Evolutionary conservation across 2,329 filamentous ascomycete species (phyloP).

Genomic region (Colletotrichum sp.): DNA sequence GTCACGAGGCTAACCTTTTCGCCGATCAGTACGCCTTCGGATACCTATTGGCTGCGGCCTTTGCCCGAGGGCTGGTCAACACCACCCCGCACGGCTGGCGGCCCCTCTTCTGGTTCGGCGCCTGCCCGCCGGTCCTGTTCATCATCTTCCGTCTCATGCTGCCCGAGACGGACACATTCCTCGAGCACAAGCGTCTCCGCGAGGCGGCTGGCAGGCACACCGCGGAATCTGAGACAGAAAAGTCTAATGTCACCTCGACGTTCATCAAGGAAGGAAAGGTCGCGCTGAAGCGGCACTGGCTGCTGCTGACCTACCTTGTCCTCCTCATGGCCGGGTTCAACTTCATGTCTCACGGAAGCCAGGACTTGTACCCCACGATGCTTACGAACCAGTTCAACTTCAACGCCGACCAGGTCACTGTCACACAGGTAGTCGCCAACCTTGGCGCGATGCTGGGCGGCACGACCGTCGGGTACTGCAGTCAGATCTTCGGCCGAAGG

Average conservation of each 20-base stretch:
- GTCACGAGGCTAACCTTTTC: background rate
- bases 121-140: constrained; percentile 78
- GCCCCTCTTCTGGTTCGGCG: constrained; percentile 89
- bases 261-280: constrained; percentile 81
- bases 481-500: constrained; percentile 72
- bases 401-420: constrained; percentile 61
- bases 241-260: constrained; percentile 60
- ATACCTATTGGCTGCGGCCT: constrained; percentile 66
- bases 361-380: constrained; percentile 68
- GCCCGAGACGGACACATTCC: constrained; percentile 79
- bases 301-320: constrained; percentile 80
- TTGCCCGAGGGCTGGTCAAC: constrained; percentile 70
- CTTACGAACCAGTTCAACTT: constrained; percentile 61
- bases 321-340: constrained; percentile 91
- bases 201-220: constrained; percentile 34
- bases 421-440: constrained; percentile 76
- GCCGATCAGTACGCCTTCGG: constrained; percentile 59
- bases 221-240: background rate
- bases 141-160: constrained; percentile 80
- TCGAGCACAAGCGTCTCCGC: constrained; percentile 68
- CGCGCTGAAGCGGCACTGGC: constrained; percentile 80
- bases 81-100: constrained; percentile 84
- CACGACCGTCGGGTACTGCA: constrained; percentile 68
- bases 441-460: constrained; percentile 74
- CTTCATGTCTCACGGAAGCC: constrained; percentile 83